These are phyloP conservation scores for Ophiostoma montium DNA, from an alignment of 2,329 filamentous ascomycete genomes.

Conservation along the genomic window DNA sequence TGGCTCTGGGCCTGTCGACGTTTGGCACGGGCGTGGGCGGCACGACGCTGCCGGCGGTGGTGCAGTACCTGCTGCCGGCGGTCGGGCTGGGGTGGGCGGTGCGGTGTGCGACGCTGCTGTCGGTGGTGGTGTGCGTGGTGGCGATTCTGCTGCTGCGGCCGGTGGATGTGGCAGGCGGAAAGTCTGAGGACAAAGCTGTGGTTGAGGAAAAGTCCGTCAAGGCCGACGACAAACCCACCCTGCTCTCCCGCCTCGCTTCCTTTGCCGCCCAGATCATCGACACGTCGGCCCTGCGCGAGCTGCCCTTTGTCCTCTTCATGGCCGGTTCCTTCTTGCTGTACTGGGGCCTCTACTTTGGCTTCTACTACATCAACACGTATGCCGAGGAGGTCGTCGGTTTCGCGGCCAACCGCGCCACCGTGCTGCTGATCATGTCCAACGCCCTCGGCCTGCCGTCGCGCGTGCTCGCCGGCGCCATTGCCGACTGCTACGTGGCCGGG, in stretches of 20 bases:
- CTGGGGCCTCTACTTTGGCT: slow-evolving; percentile 39
- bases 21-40: slow-evolving; percentile 49
- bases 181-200: neutral
- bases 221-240: neutral
- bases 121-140: slow-evolving; percentile 30
- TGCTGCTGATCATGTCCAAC: slow-evolving; percentile 42
- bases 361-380: slow-evolving; percentile 27
- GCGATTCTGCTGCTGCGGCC: slow-evolving; percentile 27
- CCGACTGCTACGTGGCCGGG: slow-evolving; percentile 36
- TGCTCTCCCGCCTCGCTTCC: neutral
- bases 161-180: too few species aligned
- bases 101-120: slow-evolving; percentile 45
- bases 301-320: slow-evolving; percentile 28
- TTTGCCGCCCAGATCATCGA: slow-evolving; percentile 33
- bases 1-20: slow-evolving; percentile 45
- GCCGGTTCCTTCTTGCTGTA: slow-evolving; percentile 27
- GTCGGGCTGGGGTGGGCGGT: slow-evolving; percentile 55
- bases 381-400: slow-evolving; percentile 27
- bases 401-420: slow-evolving; percentile 34
- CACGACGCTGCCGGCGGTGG: slow-evolving; percentile 45
- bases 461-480: slow-evolving; percentile 35
- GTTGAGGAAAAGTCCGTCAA: neutral
- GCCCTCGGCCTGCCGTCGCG: slow-evolving; percentile 41
- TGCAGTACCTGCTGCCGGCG: slow-evolving; percentile 42
- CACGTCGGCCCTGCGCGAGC: slow-evolving; percentile 33